A percentile compares a stretch with the other conserved stretches of the same genome.
phyloP scores from a whole-genome alignment of 2,329 filamentous ascomycete genomes.

The Aspergillus pseudoterreus region DNA sequence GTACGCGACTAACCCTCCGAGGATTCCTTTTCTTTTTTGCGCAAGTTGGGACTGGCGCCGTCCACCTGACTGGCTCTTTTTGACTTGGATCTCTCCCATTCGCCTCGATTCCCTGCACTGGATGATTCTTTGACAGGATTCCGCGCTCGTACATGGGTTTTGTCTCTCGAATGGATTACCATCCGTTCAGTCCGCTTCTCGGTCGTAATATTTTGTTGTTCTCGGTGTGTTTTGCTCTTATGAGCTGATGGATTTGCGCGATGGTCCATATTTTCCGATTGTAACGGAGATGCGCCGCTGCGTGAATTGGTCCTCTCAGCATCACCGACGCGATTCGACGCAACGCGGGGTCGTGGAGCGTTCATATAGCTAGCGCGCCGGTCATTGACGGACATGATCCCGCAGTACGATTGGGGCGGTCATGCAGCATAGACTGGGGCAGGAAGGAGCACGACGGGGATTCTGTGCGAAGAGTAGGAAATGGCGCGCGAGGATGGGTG shows the following conservation, averaged over 20 bases:
- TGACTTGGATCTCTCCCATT: constrained; percentile 31
- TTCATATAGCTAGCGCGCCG: constrained; percentile 36
- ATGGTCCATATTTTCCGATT: constrained; percentile 28
- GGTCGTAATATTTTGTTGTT: constrained; percentile 27
- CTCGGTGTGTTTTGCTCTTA: constrained; percentile 31
- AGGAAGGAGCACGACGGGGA: not conserved
- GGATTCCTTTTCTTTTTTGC: constrained; percentile 32
- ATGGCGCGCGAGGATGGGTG: not conserved
- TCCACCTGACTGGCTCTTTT: constrained; percentile 25
- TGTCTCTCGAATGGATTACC: constrained; percentile 61
- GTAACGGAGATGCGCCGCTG: constrained; percentile 29
- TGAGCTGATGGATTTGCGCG: constrained; percentile 30
- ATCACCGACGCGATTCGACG: constrained; percentile 37
- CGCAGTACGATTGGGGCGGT: constrained; percentile 18
- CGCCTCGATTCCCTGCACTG: constrained; percentile 29
- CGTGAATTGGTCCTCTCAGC: constrained; percentile 25
- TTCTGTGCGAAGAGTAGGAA: not conserved
- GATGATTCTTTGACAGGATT: constrained; percentile 52
- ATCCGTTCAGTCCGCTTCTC: constrained; percentile 41
- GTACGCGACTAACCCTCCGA: constrained; percentile 25
- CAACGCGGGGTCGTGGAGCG: constrained; percentile 38
- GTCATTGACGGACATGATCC: constrained; percentile 40
- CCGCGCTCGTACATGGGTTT: constrained; percentile 55
- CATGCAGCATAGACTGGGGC: constrained; percentile 20
- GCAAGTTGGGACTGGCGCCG: constrained; percentile 20